phyloP scores from a whole-genome alignment of 805 yeast genomes.

The Candida odintsovae region DNA sequence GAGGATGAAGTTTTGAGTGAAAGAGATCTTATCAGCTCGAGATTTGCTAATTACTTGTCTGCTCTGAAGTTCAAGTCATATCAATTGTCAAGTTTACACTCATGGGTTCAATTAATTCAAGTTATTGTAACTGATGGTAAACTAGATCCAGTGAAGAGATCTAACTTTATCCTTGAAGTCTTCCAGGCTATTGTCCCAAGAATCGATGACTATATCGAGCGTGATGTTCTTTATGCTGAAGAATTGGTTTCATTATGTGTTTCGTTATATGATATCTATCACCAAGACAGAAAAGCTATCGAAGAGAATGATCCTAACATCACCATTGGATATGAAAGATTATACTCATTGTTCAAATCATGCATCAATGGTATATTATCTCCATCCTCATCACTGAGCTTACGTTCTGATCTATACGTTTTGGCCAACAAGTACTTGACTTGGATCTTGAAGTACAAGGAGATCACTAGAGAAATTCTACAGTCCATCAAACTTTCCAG shows the following conservation, averaged over 20 bases:
- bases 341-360: conserved; percentile 66
- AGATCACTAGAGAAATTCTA: conserved; percentile 40
- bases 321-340: conserved; percentile 44
- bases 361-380: conserved; percentile 69
- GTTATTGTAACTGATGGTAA: conserved; percentile 61
- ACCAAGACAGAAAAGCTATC: conserved; percentile 34
- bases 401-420: conserved; percentile 78
- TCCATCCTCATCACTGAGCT: conserved; percentile 56
- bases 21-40: conserved; percentile 23
- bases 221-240: conserved; percentile 61
- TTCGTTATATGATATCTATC: conserved; percentile 58
- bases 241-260: conserved; percentile 75
- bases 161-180: conserved; percentile 66
- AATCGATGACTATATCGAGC: conserved; percentile 66
- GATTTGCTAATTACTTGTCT: conserved; percentile 41
- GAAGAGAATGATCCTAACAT: conserved; percentile 28
- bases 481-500: conserved; percentile 50
- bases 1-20: conserved; percentile 20
- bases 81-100: conserved; percentile 60
- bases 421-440: conserved; percentile 61
- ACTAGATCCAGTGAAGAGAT: conserved; percentile 38
- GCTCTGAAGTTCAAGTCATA: conserved; percentile 40
- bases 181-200: conserved; percentile 74
- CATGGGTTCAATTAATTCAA: conserved; percentile 82
- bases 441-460: conserved; percentile 38